Percentiles rank a stretch among this genome's conserved stretches.
Evolutionary conservation across 129 eudicot species (phyloP).

Genomic region (Centella asiatica): DNA sequence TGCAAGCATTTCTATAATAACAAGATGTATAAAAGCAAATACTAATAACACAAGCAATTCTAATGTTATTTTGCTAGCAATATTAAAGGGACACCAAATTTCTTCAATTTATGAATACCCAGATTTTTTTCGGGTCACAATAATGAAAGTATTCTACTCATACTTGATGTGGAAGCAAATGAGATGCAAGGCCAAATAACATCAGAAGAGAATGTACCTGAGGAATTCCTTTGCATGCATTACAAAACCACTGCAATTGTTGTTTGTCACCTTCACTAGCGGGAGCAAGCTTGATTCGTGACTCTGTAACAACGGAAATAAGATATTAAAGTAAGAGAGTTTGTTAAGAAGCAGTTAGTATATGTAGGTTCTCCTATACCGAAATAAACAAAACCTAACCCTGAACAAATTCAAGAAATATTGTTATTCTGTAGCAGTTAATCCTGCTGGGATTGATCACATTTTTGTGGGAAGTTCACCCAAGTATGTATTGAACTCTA

Average conservation of each 20-base stretch:
- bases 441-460: too few relatives aligned
- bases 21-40: not conserved
- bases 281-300: conserved; percentile 74
- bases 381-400: too few relatives aligned
- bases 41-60: not conserved
- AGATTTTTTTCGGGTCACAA: not conserved
- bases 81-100: not conserved
- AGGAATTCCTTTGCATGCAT: conserved; percentile 97
- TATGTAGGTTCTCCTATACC: not conserved
- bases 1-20: not conserved
- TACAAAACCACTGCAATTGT: conserved; percentile 61
- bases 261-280: conserved; percentile 53
- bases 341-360: too few relatives aligned
- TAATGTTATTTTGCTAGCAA: not conserved
- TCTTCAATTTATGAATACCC: not conserved
- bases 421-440: too few relatives aligned
- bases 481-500: too few relatives aligned
- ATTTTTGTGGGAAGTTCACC: too few relatives aligned
- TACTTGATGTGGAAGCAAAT: not conserved
- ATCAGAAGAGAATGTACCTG: conserved; percentile 41
- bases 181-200: not conserved
- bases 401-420: too few relatives aligned
- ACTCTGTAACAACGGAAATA: conserved; percentile 36
- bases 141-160: not conserved
- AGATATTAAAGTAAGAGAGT: too few relatives aligned